Evolutionary conservation across 2,329 filamentous ascomycete genomes (phyloP), one percentile per base, ranked within the genome.

Genomic region (Xenoacremonium recifei): DNA sequence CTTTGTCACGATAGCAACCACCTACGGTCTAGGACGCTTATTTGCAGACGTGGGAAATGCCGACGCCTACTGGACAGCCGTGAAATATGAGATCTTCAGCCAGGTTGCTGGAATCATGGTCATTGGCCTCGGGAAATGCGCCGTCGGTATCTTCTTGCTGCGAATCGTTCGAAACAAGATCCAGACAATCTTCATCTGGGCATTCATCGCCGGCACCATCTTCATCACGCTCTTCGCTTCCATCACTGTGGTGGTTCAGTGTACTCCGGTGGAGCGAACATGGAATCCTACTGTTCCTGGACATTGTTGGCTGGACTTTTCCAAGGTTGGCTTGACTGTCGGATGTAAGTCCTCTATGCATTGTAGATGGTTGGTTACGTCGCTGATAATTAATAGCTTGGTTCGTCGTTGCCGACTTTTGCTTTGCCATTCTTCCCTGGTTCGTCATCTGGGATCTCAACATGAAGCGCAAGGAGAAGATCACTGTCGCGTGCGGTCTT

Each of bases 391-490:
- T n/a, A n/a, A n/a, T 10, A 56, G 51, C 46, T 4, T 53, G 43
- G 33, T 53, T 48, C 10, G 52, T 60, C 13, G 30, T 63, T 1
- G 53, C 52, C 31, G 66, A 69, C 41, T 67, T 69, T 32, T 63
- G 64, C 47, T 68, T 67, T 34, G 65, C 65, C 31, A 48, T 60
- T 6, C 64, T 70, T 11, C 69, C 69, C 0, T 72, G 69, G 67
- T 53, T 68, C 4, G 58, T 72, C 13, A 61, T 72, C 15, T 70
- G 67, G 68, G 60, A 61, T 2, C 44, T 72, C 7, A 64, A 66
- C 27, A 72, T 72, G 67, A 65, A 67, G 27, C 59, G 60, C 11
- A 60, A 63, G 10, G 69, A 72, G 25, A 72, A 71, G 51, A 57
- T 71, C 5, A 62, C 64, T 13, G 60, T 72, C 4, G 62, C 65